A percentile compares a stretch with the other conserved stretches of the same genome.
Conservation (phyloP, 2,329 filamentous ascomycete species). For the Fusarium staphyleae region DNA sequence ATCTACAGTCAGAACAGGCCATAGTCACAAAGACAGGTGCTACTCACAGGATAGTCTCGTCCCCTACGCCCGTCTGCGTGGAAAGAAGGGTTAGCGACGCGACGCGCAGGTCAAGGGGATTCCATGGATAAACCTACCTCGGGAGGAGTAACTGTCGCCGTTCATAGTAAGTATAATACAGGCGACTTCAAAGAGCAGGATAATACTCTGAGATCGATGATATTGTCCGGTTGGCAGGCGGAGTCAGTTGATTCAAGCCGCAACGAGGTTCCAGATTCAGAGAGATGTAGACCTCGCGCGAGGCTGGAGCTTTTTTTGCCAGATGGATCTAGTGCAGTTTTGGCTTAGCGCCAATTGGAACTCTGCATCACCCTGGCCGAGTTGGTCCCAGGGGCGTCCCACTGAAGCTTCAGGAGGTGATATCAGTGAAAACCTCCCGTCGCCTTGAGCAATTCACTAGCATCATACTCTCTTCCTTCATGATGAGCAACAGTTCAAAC, state of each 20-base stretch:
- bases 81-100: conserved; percentile 42
- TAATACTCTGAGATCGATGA: conserved; percentile 34
- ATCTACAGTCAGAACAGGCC: conserved; percentile 28
- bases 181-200: conserved; percentile 22
- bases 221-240: conserved; percentile 30
- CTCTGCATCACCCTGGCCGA: conserved; percentile 17
- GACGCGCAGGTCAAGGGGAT: conserved; percentile 33
- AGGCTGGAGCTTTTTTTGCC: conserved; percentile 56
- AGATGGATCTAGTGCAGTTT: conserved; percentile 40
- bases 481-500: too few relatives aligned
- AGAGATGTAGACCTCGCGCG: conserved; percentile 44
- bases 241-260: conserved; percentile 40
- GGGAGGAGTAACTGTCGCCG: conserved; percentile 81
- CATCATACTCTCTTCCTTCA: background rate
- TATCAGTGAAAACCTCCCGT: conserved; percentile 15
- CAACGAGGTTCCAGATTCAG: conserved; percentile 41
- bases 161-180: conserved; percentile 70
- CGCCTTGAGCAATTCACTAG: conserved; percentile 10
- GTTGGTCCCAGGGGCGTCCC: conserved; percentile 7
- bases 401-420: conserved; percentile 4
- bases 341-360: conserved; percentile 33
- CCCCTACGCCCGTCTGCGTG: conserved; percentile 58
- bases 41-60: conserved; percentile 62
- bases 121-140: conserved; percentile 63
- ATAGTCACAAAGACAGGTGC: background rate